These are phyloP conservation scores for Aspergillus piperis DNA, from an alignment of 2,329 filamentous ascomycete species.

Conservation along the genomic window DNA sequence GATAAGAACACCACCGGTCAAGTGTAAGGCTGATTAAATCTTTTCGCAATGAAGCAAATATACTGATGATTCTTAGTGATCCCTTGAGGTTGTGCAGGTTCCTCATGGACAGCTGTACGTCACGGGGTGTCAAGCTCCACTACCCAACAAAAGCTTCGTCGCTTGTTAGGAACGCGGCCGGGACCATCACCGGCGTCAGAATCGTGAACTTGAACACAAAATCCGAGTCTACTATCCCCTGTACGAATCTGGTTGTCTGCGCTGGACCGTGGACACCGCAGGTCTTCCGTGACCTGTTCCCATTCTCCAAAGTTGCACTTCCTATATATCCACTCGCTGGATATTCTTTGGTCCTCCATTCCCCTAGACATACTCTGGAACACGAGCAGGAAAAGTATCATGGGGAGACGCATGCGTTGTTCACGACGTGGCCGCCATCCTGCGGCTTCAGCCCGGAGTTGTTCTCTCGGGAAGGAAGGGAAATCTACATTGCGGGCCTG, in stretches of 20 bases:
- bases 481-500: slow-evolving; percentile 73
- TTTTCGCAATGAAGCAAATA: neutral
- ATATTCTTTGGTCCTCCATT: slow-evolving; percentile 68
- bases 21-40: slow-evolving; percentile 51
- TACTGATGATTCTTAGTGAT: slow-evolving; percentile 51
- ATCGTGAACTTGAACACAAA: slow-evolving; percentile 46
- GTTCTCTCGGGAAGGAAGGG: slow-evolving; percentile 65
- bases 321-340: slow-evolving; percentile 67
- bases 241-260: slow-evolving; percentile 65
- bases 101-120: slow-evolving; percentile 60
- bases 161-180: slow-evolving; percentile 53
- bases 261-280: slow-evolving; percentile 71
- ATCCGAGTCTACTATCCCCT: slow-evolving; percentile 51
- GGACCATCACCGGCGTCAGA: slow-evolving; percentile 55
- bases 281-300: slow-evolving; percentile 68
- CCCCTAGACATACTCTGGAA: slow-evolving; percentile 49
- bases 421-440: slow-evolving; percentile 57
- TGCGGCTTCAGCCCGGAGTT: slow-evolving; percentile 68
- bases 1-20: slow-evolving; percentile 63
- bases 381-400: slow-evolving; percentile 40
- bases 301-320: slow-evolving; percentile 53
- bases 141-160: slow-evolving; percentile 62
- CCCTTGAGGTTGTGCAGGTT: slow-evolving; percentile 67
- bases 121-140: slow-evolving; percentile 65
- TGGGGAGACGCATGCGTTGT: slow-evolving; percentile 66